Base-by-base conservation (phyloP, 495 filamentous ascomycete species). In the Paragyromitra xinjiangensis region DNA sequence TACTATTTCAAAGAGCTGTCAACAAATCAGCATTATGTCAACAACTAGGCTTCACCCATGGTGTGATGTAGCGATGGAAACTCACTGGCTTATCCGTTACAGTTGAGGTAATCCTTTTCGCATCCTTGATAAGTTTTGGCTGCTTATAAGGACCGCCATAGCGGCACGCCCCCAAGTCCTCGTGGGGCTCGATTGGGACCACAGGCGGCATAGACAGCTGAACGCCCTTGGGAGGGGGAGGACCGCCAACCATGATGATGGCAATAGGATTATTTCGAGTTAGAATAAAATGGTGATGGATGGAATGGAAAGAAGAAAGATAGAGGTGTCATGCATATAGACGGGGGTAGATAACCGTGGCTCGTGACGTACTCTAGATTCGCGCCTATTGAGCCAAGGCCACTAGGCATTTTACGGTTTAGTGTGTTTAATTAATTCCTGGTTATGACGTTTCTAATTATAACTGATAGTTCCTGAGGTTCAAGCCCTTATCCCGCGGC, bases 141-240 rank as follows among this genome's bases (percentile, higher is more conserved):
- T 7, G 29, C 22, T 55, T 72, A 19, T 45, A 72, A 42, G 69
- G 69, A 16, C 69, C 61, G 44, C 58, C 61, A 7, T 72, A 72
- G 1, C 69, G 44, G 22, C 59, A 65, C 6, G 48, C 59, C 19
- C 69, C 61, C 6, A 65, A 45, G 6, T 72, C 45, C n/a, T 72
- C 59, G 45, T 64, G 64, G 29, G 69, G 45, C 12, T 72, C 69
- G 37, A 72, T 72, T 11, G 69, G 69, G 45, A 53, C 69, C 44
- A 72, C 69, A 16, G 59, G 59, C n/a, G 61, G 59, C 69, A 72
- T 72, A 11, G 69, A 72, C 19, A 65, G 37, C 58, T 40, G 59
- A 34, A 55, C 12, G 7, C 29, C 48, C 34, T 37, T 16, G 29
- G 59, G 45, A 29, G 69, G n/a, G 3, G 26, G 44, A 44, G 59